These are phyloP conservation scores for Diplodia scrobiculata DNA, from an alignment of 2,329 filamentous ascomycete genomes.

Conservation along the genomic window DNA sequence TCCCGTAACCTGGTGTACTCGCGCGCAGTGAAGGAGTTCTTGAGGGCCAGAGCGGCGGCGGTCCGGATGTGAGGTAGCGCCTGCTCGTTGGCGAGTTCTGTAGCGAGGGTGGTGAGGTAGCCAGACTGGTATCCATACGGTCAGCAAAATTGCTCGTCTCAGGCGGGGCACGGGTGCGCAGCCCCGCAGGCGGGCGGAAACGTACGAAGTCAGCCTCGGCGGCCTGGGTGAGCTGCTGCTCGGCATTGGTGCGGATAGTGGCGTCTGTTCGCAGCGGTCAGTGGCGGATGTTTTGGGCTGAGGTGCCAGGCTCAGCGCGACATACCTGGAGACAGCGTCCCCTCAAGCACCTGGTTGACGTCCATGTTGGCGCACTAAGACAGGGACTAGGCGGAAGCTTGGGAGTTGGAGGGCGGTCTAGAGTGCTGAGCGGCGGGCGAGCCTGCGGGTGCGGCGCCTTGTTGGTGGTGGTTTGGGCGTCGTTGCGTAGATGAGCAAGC, in stretches of 20 bases:
- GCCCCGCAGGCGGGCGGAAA: constrained; percentile 42
- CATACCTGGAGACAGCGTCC: constrained; percentile 90
- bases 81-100: constrained; percentile 89
- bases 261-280: constrained; percentile 67
- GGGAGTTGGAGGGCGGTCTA: not conserved
- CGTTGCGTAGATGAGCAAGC: constrained; percentile 39
- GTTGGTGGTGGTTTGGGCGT: constrained; percentile 27
- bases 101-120: constrained; percentile 89
- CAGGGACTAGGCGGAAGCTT: constrained; percentile 8
- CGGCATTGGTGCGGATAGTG: constrained; percentile 82
- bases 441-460: constrained; percentile 1
- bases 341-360: constrained; percentile 96
- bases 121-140: constrained; percentile 63
- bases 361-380: constrained; percentile 69
- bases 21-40: constrained; percentile 96
- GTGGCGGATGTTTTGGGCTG: constrained; percentile 35
- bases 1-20: constrained; percentile 84
- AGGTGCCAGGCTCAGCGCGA: constrained; percentile 7
- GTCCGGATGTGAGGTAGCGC: constrained; percentile 82
- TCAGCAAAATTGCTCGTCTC: constrained; percentile 26
- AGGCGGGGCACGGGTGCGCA: constrained; percentile 30
- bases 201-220: constrained; percentile 94
- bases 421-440: constrained; percentile 8
- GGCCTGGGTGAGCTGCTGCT: constrained; percentile 90
- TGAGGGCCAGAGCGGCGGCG: constrained; percentile 92